Percentiles rank a stretch among this genome's conserved stretches.
phyloP scores from a whole-genome alignment of 305 asterid species.

The Solanum hybrid region DNA sequence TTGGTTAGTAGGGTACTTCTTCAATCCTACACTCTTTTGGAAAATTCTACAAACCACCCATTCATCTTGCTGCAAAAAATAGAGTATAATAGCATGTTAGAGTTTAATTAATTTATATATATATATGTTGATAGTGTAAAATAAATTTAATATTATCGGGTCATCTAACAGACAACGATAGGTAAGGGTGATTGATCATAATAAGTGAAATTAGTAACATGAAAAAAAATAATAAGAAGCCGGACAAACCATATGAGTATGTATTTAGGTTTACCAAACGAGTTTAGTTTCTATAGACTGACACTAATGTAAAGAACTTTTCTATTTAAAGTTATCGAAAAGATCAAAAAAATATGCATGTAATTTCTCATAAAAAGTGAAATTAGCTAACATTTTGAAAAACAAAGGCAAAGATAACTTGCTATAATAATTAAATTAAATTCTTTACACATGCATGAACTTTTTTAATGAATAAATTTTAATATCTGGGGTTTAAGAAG shows the following conservation, averaged over 20 bases:
- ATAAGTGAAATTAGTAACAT: background rate
- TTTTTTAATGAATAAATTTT: background rate
- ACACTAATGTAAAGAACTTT: background rate
- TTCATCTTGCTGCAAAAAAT: conserved; percentile 64
- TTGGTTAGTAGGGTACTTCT: conserved; percentile 53
- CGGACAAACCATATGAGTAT: background rate
- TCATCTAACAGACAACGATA: background rate
- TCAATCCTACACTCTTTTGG: conserved; percentile 69
- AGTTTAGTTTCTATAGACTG: background rate
- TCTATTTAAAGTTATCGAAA: background rate
- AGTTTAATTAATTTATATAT: background rate
- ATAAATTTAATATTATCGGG: background rate
- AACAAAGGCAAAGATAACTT: background rate
- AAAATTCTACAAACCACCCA: conserved; percentile 96
- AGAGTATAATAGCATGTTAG: background rate
- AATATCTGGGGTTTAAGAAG: background rate
- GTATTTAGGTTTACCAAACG: background rate
- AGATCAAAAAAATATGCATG: background rate
- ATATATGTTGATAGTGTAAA: background rate
- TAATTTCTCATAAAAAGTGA: background rate
- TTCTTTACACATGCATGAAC: background rate
- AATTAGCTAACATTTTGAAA: background rate
- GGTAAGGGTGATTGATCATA: background rate
- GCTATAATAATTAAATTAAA: background rate
- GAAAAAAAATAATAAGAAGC: background rate